Percentiles rank a stretch among this genome's conserved stretches.
These are phyloP conservation scores for Diplodia corticola DNA, from an alignment of 2,329 filamentous ascomycete species.

Conservation along the genomic window DNA sequence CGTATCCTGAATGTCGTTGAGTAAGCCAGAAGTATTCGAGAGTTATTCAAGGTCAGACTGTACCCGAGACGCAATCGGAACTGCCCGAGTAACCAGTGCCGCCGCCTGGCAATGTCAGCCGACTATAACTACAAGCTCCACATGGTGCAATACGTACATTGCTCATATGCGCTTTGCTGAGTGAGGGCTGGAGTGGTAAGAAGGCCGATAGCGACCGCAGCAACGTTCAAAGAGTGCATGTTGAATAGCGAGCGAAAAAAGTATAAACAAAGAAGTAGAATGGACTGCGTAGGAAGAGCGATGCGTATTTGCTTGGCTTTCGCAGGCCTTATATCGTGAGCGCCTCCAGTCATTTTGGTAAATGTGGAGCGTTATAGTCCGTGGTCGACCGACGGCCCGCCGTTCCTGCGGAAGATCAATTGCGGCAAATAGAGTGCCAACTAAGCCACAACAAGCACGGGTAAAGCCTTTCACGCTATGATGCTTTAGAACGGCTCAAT, in stretches of 20 bases:
- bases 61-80: slow-evolving; percentile 28
- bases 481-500: no score
- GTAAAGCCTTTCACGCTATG: background rate
- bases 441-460: background rate
- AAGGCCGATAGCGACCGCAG: slow-evolving; percentile 28
- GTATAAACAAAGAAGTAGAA: background rate
- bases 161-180: slow-evolving; percentile 33
- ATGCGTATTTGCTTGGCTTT: background rate
- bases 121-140: background rate
- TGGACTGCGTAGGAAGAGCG: background rate
- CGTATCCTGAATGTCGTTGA: background rate
- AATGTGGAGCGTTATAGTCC: background rate
- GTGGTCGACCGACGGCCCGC: slow-evolving; percentile 12
- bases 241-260: background rate
- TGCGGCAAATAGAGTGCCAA: slow-evolving; percentile 11
- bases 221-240: background rate
- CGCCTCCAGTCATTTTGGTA: background rate
- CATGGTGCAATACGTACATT: slow-evolving; percentile 31
- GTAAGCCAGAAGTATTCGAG: background rate
- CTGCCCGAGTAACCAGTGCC: slow-evolving; percentile 33
- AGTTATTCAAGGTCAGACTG: background rate
- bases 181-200: slow-evolving; percentile 32
- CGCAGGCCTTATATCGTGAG: background rate
- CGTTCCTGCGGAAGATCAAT: slow-evolving; percentile 13
- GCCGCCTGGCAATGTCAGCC: slow-evolving; percentile 29